Conservation (phyloP, 2,329 filamentous ascomycete genomes). For the Xylariaceae sp. region DNA sequence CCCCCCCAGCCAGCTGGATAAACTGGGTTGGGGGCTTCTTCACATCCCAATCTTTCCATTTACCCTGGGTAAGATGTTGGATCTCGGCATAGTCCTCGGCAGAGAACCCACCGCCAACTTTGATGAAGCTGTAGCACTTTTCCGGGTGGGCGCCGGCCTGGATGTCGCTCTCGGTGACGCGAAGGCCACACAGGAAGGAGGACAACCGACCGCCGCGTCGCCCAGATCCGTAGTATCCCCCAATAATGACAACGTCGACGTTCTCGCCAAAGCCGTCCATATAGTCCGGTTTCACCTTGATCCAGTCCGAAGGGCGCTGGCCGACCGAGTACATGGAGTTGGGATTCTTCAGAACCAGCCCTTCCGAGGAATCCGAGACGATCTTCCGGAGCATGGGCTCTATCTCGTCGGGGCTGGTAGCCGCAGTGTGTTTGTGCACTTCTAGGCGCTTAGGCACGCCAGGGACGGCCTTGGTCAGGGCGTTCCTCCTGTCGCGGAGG, state of each 20-base stretch:
- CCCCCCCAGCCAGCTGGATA: conserved; percentile 76
- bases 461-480: conserved; percentile 65
- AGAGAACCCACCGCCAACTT: conserved; percentile 90
- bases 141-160: conserved; percentile 55
- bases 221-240: conserved; percentile 88
- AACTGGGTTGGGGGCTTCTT: conserved; percentile 70
- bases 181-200: conserved; percentile 84
- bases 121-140: conserved; percentile 92
- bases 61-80: conserved; percentile 77
- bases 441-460: conserved; percentile 73
- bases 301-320: conserved; percentile 90
- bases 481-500: conserved; percentile 71
- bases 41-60: conserved; percentile 82
- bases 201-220: conserved; percentile 75
- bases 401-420: conserved; percentile 64
- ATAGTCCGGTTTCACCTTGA: conserved; percentile 98
- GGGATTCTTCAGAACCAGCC: conserved; percentile 90
- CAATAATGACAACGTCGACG: conserved; percentile 82
- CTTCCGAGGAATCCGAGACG: conserved; percentile 81
- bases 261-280: conserved; percentile 95
- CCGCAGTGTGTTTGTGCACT: conserved; percentile 66
- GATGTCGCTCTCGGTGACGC: conserved; percentile 65
- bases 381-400: conserved; percentile 76
- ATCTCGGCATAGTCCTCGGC: conserved; percentile 81
- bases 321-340: conserved; percentile 81